Evolutionary conservation across 2,329 filamentous ascomycete genomes (phyloP).

Genomic region (Colletotrichum cordylinicola): DNA sequence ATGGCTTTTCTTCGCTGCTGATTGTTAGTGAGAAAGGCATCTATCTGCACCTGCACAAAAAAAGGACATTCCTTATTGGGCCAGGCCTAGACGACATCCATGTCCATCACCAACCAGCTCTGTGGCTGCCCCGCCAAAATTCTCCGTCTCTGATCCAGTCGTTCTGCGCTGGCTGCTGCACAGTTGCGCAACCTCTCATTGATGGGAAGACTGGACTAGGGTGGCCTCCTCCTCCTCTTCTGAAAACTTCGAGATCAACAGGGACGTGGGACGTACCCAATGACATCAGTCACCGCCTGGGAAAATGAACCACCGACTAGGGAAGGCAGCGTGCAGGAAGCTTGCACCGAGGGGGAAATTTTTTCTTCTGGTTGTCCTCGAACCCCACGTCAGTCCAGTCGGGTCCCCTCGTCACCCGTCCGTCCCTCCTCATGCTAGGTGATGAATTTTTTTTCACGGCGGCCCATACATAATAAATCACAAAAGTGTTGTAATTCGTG

Average conservation of each 20-base stretch:
- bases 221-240: background rate
- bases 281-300: slow-evolving; percentile 16
- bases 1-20: background rate
- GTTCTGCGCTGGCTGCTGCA: background rate
- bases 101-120: background rate
- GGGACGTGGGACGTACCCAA: slow-evolving; percentile 12
- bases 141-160: background rate
- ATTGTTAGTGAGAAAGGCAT: background rate
- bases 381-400: background rate
- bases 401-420: background rate
- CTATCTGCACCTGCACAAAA: background rate
- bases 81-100: background rate
- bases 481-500: background rate
- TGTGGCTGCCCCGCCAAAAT: background rate
- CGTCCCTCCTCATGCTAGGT: background rate
- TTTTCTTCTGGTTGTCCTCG: background rate
- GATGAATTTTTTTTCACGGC: background rate
- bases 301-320: background rate
- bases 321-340: background rate
- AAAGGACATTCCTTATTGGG: background rate
- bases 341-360: background rate
- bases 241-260: slow-evolving; percentile 18
- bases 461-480: background rate
- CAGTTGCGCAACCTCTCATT: background rate
- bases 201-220: background rate